Conservation (phyloP, 371 early-diverging fungal species). For the Mortierella sp. region DNA sequence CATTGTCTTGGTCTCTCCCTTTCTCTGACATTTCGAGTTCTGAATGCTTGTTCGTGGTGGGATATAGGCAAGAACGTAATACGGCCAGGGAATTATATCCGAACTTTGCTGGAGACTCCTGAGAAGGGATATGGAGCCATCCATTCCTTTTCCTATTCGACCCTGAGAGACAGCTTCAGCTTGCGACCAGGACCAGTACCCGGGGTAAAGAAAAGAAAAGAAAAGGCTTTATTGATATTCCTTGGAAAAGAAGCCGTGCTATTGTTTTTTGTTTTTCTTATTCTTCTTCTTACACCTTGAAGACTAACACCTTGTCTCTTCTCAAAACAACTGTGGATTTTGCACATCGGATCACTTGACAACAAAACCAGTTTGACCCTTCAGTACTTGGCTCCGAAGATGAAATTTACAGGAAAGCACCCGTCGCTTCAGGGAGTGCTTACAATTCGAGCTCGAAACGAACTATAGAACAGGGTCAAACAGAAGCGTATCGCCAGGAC, state of each 20-base stretch:
- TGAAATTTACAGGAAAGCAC: conserved; percentile 32
- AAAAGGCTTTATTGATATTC: conserved; percentile 4
- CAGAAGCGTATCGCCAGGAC: conserved; percentile 1
- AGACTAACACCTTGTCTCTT: too few species aligned
- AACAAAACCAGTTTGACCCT: conserved; percentile 61
- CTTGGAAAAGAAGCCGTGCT: too few species aligned
- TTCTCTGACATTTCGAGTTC: background rate
- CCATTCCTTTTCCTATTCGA: conserved; percentile 38
- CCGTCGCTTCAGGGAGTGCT: conserved; percentile 3
- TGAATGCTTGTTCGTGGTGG: too few species aligned
- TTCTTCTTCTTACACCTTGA: background rate
- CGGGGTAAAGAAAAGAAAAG: conserved; percentile 53
- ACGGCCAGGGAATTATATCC: conserved; percentile 47
- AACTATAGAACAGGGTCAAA: conserved; percentile 7
- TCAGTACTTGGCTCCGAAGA: conserved; percentile 66
- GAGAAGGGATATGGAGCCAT: conserved; percentile 48
- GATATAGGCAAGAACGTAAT: conserved; percentile 47
- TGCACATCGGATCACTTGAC: background rate
- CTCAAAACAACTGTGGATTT: too few species aligned
- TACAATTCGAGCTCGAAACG: conserved; percentile 11
- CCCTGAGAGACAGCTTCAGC: conserved; percentile 61
- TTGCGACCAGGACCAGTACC: conserved; percentile 68
- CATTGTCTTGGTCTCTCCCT: background rate
- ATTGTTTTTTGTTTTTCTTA: background rate
- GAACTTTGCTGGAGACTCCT: conserved; percentile 40